Evolutionary conservation across 2,329 filamentous ascomycete species (phyloP), one percentile per base, ranked within the genome.

Genomic region (Coniochaeta sp.): DNA sequence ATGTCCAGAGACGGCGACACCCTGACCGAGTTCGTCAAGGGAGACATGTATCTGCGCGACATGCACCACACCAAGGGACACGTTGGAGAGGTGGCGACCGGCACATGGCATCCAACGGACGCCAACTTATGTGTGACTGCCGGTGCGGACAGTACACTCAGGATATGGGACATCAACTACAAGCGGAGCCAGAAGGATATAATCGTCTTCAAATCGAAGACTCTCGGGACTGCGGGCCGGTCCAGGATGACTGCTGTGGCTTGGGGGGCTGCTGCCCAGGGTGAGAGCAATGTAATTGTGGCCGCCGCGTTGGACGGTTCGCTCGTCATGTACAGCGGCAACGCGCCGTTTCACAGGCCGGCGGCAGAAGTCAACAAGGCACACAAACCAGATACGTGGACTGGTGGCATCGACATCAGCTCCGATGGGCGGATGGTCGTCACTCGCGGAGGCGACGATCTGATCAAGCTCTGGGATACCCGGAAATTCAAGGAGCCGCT

Each of bases 31-130:
- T 97, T 96, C 58, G 86, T 91, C 59, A 99, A 99, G 71, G 94
- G 94, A 45, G 94, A 99, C 66, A 97, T 97, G 91, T 99, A 99
- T 63, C 72, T 99, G 58, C 82, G 92, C 51, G 94, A 99, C 67
- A 95, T 97, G 87, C 83, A 96, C 69, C 91, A 97, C 66, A 99
- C 94, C 4, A 97, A 96, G 66, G 94, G 94, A 1, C 94, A 99
- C 69, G 85, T 96, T 50, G 91, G 91, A 4, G 94, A 96, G 68
- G 82, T 96, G 35, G 91, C 90, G 3, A 87, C 86, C 20, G 92
- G 89, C 20, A 87, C 86, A 33, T 99, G 94, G 94, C 89, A 92
- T 68, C 94, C 94, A 0, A 85, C 84, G 2, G 85, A 96, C 65
- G 85, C 79, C 62, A 91, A 96, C 58, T 61, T 91, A 0, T 95